These are phyloP conservation scores for Pinus tabuliformis DNA, from an alignment of 75 land plant genomes.

Conservation along the genomic window DNA sequence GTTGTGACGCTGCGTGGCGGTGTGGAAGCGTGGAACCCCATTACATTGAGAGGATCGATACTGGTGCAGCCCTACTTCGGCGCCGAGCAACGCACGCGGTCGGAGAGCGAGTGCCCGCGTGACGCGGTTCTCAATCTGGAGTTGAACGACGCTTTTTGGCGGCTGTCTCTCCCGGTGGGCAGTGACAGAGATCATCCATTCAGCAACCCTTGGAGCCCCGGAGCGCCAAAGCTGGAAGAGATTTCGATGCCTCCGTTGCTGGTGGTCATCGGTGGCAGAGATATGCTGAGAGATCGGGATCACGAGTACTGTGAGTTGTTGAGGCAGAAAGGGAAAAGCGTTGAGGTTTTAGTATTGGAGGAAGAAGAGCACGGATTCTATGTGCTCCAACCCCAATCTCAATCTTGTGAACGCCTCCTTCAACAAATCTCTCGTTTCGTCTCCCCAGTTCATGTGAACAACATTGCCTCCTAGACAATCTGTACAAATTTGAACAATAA, in stretches of 20 bases:
- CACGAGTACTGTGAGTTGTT: slow-evolving; percentile 37
- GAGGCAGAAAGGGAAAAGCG: slow-evolving; percentile 3
- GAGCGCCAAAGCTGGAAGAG: background rate
- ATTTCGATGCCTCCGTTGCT: slow-evolving; percentile 36
- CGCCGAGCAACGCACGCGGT: slow-evolving; percentile 25
- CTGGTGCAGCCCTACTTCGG: slow-evolving; percentile 59
- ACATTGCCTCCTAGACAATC: too few relatives aligned
- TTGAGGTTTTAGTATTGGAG: slow-evolving; percentile 19
- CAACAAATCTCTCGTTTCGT: background rate
- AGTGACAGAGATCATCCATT: slow-evolving; percentile 42
- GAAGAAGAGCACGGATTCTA: slow-evolving; percentile 33
- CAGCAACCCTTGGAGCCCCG: slow-evolving; percentile 28
- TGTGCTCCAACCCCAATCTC: slow-evolving; percentile 2
- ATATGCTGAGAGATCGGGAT: slow-evolving; percentile 60
- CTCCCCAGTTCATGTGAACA: too few relatives aligned
- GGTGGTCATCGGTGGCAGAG: slow-evolving; percentile 52
- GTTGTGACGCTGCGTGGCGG: background rate
- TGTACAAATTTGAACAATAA: too few relatives aligned
- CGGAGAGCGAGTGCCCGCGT: slow-evolving; percentile 14
- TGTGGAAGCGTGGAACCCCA: background rate
- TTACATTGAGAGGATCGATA: slow-evolving; percentile 27
- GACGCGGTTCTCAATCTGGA: slow-evolving; percentile 15
- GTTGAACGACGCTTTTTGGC: slow-evolving; percentile 54
- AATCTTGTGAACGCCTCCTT: background rate
- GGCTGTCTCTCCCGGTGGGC: slow-evolving; percentile 45